Conservation (phyloP, 208 protist genomes). For the Leishmania major region DNA sequence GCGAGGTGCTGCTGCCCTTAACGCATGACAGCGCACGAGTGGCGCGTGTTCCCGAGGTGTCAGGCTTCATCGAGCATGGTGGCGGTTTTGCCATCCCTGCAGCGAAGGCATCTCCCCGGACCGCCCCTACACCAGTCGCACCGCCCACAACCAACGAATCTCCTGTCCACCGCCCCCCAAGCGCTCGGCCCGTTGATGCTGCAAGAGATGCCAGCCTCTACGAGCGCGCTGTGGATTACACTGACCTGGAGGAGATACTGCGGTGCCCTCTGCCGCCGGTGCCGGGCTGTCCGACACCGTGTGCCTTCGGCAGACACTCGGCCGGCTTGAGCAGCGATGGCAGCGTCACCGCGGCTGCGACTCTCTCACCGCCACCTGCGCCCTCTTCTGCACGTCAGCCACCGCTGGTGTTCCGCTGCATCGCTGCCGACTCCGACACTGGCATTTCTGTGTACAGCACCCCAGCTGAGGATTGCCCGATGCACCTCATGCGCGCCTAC, state of each 20-base stretch:
- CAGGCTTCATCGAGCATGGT: neutral
- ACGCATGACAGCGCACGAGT: neutral
- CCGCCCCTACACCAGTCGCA: neutral
- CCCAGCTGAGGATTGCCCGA: conserved; percentile 57
- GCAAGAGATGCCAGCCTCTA: conserved; percentile 48
- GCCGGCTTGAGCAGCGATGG: neutral
- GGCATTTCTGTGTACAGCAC: conserved; percentile 62
- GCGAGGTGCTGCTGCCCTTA: neutral
- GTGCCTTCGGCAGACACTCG: conserved; percentile 5
- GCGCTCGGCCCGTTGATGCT: neutral
- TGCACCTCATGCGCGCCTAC: conserved; percentile 79
- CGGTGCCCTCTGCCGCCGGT: conserved; percentile 26
- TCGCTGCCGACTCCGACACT: conserved; percentile 41
- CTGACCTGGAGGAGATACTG: conserved; percentile 51
- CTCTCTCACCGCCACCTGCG: neutral
- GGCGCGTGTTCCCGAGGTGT: neutral
- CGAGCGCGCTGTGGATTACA: conserved; percentile 49
- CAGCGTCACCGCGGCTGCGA: neutral
- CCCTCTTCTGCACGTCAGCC: neutral
- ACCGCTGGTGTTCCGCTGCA: conserved; percentile 44
- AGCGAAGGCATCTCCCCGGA: neutral
- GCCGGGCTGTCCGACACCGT: conserved; percentile 30
- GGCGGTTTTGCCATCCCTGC: neutral
- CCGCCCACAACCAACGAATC: neutral
- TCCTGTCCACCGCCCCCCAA: neutral